Evolutionary conservation across 129 eudicot genomes (phyloP).

Genomic region (Arctium minus): DNA sequence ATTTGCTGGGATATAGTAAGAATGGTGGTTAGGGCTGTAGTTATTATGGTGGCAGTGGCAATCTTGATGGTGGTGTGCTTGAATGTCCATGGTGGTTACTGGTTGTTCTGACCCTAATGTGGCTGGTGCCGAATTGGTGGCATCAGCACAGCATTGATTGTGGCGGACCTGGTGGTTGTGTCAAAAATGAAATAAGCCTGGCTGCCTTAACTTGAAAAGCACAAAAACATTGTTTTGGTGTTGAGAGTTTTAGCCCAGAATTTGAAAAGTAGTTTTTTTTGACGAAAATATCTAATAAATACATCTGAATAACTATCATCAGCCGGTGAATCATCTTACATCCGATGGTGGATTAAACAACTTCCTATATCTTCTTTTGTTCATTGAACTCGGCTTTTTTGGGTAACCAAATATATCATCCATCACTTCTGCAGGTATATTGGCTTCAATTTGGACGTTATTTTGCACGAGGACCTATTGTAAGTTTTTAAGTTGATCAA

Average conservation of each 20-base stretch:
- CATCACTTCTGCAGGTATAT: conserved; percentile 61
- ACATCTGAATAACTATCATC: neutral
- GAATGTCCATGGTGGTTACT: too few species aligned
- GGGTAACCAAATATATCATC: conserved; percentile 6
- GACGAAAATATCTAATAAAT: neutral
- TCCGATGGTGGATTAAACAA: neutral
- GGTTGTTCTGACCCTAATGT: too few species aligned
- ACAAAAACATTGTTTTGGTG: neutral
- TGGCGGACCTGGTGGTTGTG: neutral
- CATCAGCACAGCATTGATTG: neutral
- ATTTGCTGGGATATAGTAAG: too few species aligned
- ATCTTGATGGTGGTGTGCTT: too few species aligned
- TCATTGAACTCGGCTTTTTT: neutral
- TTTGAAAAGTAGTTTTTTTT: neutral
- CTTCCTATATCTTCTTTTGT: neutral
- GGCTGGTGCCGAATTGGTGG: neutral
- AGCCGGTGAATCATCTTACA: neutral
- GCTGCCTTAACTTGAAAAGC: neutral
- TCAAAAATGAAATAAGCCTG: neutral
- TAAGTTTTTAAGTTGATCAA: conserved; percentile 35
- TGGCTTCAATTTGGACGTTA: conserved; percentile 99
- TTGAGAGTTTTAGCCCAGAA: neutral
- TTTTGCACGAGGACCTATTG: conserved; percentile 95
- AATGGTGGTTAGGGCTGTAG: too few species aligned
- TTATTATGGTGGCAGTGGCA: too few species aligned